Base-by-base conservation (phyloP, 371 early-diverging fungal genomes). In the Mortierella sp. region DNA sequence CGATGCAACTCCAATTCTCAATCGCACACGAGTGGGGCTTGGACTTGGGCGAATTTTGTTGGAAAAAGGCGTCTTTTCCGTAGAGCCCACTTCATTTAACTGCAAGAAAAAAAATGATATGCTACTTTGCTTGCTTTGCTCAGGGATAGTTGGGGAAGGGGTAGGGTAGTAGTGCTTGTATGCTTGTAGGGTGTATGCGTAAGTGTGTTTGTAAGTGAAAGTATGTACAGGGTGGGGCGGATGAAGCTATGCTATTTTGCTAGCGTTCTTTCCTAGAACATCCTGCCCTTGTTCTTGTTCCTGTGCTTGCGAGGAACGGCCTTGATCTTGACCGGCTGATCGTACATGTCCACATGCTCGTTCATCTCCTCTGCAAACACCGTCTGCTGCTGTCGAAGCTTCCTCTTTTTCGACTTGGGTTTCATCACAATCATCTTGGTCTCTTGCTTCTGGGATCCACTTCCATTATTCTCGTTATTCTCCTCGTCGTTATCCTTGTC, bases 301-400 rank as follows among this genome's bases (percentile, higher is more conserved):
- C 16, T 51, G 37, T 40, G 31, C 37, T 34, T 72, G 53, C 53
- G 53, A 70, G 48, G 48, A 37, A 10, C 11, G 19, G 24, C 40
- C 37, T 67, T 19, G 67, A 21, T 44, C 28, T 16, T 70, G 71
- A 46, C 71, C 8, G 43, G 71, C 67, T 67, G 67, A 21, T 19
- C 67, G 21, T 8, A 24, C 34, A 81, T 75, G 11, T 78, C 81
- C 14, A 81, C 71, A 5, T 40, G 28, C 72, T 86, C 86, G 48
- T 74, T 71, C 74, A 86, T 86, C 46, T 81, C 86, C 43, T 86
- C 82, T 34, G 40, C 74, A 37, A 81, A 69, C 2, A 86, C 59
- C 31, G 82, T 77, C 16, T 73, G 74, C 61, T 69, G 44, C 5
- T 67, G 28, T 26, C 86, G 73, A 31, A 86, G 70, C 34, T 77